Base-by-base conservation (phyloP, 106 monocot species). In the Iris macrosiphon region DNA sequence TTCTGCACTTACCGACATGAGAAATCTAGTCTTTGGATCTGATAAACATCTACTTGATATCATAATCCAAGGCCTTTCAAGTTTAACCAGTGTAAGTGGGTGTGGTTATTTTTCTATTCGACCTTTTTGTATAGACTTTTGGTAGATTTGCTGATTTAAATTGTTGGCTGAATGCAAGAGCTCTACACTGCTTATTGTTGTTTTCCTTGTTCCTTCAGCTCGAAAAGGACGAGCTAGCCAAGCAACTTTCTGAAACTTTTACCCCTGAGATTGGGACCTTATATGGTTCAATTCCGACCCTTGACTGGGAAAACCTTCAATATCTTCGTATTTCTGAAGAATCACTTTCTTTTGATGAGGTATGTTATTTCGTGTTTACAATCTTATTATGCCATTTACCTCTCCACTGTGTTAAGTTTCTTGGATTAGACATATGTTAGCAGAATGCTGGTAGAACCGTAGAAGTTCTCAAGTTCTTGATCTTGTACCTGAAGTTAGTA, bases 291-390 rank as follows among this genome's bases (percentile, higher is more conserved):
- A 60, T 75, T 44, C 67, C 74, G 28, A 59, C 59, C 11, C 33
- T 77, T 69, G 75, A 74, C 45, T 91, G 87, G 98, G 73, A 72
- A 29, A 73, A 45, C 47, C 37, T 39, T 54, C 63, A 54, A 32
- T 52, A 58, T 46, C 65, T 67, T 35, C 78, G 65, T 54, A 53
- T 59, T 41, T 80, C 80, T 57, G 91, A 87, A 49, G 98, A 81
- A 52, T 71, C 83, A 23, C 60, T 83, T 59, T 78, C 83, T 64
- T 80, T 83, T 49, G 98, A 91, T 34, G 87, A 91, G 80, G 98
- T 87, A 62, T 45, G n/a, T 37, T 34, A 55, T 38, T 19, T 39
- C 28, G 16, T 29, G 15, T 22, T 18, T 15, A 46, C 19, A 1
- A 32, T 33, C 4, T n/a, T n/a, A n/a, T n/a, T n/a, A n/a, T n/a